Conservation (phyloP, 139 green algal species). For the Limnomonas spitsbergensis region DNA sequence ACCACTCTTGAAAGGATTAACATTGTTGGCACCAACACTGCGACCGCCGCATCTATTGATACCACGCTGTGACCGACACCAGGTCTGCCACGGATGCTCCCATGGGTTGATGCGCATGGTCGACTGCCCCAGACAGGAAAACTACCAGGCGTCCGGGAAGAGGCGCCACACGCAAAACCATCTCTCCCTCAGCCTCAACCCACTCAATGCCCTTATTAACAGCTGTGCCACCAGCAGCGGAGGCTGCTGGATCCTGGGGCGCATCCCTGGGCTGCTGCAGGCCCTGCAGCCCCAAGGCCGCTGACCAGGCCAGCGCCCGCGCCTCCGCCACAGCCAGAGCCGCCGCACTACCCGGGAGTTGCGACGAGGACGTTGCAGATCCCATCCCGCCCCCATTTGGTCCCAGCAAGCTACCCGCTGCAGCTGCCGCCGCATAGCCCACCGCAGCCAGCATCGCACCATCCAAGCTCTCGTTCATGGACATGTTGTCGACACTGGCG, state of each 20-base stretch:
- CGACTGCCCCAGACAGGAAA: constrained; percentile 55
- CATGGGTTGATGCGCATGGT: constrained; percentile 56
- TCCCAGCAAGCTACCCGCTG: too few relatives aligned
- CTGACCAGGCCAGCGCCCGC: background rate
- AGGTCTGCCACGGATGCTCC: constrained; percentile 30
- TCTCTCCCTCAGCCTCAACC: constrained; percentile 35
- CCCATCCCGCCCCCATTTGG: too few relatives aligned
- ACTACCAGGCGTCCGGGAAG: constrained; percentile 44
- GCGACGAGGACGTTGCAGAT: too few relatives aligned
- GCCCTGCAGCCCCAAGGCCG: too few relatives aligned
- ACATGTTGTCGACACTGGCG: constrained; percentile 30
- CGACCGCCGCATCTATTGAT: background rate
- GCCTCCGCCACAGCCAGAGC: background rate
- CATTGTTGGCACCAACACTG: background rate
- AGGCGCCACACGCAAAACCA: constrained; percentile 45
- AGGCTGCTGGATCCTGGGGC: background rate
- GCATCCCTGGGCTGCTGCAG: background rate
- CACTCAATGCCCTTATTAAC: constrained; percentile 29
- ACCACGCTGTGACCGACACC: constrained; percentile 27
- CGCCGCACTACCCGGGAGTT: background rate
- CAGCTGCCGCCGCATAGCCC: background rate
- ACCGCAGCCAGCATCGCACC: background rate
- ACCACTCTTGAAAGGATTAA: too few relatives aligned
- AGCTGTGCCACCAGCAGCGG: background rate
- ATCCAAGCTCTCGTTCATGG: constrained; percentile 9